These are phyloP conservation scores for Phaeomoniella chlamydospora DNA, from an alignment of 2,329 filamentous ascomycete species.

Conservation along the genomic window DNA sequence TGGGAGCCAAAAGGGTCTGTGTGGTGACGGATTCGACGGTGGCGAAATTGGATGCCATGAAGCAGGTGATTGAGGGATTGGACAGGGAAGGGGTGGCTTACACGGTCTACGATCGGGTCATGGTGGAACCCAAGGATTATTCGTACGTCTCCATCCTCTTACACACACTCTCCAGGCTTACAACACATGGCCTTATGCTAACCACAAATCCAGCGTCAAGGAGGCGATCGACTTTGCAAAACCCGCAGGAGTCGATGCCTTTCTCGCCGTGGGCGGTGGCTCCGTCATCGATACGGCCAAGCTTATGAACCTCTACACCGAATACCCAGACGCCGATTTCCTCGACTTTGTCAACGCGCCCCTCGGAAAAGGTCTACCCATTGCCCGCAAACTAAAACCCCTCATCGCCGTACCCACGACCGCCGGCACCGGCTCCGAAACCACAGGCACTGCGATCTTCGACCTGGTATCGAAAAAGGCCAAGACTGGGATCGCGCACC, in stretches of 20 bases:
- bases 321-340: slow-evolving; percentile 83
- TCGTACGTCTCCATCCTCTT: slow-evolving; percentile 47
- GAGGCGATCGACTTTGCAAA: slow-evolving; percentile 82
- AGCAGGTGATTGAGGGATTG: slow-evolving; percentile 70
- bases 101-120: slow-evolving; percentile 64
- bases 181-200: not conserved
- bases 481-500: slow-evolving; percentile 91
- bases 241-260: slow-evolving; percentile 69
- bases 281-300: slow-evolving; percentile 98
- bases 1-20: slow-evolving; percentile 74
- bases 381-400: slow-evolving; percentile 56
- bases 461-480: slow-evolving; percentile 79
- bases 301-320: slow-evolving; percentile 92
- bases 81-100: slow-evolving; percentile 65
- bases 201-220: slow-evolving; percentile 51
- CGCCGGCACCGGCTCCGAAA: slow-evolving; percentile 80
- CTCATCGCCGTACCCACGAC: slow-evolving; percentile 76
- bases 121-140: slow-evolving; percentile 87
- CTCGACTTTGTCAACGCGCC: slow-evolving; percentile 97
- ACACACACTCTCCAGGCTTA: not conserved
- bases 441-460: slow-evolving; percentile 95
- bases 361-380: slow-evolving; percentile 67
- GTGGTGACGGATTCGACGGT: slow-evolving; percentile 86
- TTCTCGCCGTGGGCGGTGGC: slow-evolving; percentile 82
- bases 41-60: slow-evolving; percentile 71